Conservation (phyloP, 768 basidiomycete genomes). For the Lyophyllum atratum region DNA sequence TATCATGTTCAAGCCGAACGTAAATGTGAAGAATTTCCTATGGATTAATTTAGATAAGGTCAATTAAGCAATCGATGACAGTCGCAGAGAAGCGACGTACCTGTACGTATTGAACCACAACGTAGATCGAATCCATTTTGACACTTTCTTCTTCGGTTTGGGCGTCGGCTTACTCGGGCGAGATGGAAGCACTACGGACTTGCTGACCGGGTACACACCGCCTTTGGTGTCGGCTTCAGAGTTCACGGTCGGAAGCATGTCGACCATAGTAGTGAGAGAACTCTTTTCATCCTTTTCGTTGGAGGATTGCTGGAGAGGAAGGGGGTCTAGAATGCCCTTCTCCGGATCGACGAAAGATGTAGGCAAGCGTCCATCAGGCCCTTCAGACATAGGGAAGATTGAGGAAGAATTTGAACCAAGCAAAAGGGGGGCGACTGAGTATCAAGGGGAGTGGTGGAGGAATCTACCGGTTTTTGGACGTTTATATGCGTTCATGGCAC, state of each 20-base stretch:
- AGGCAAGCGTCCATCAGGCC: constrained; percentile 37
- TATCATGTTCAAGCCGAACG: constrained; percentile 62
- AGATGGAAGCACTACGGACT: constrained; percentile 31
- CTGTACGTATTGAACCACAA: constrained; percentile 77
- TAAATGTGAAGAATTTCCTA: constrained; percentile 71
- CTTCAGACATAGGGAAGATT: constrained; percentile 42
- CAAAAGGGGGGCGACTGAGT: constrained; percentile 17
- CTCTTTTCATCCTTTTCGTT: constrained; percentile 39
- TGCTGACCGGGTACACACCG: constrained; percentile 33
- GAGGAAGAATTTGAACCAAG: constrained; percentile 13
- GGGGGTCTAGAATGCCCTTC: constrained; percentile 54
- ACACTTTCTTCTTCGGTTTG: constrained; percentile 46
- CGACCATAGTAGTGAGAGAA: constrained; percentile 16
- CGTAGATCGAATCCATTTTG: constrained; percentile 58
- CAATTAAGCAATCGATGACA: background rate
- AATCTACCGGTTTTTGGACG: background rate
- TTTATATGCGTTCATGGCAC: constrained; percentile 2
- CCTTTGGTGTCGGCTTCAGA: constrained; percentile 44
- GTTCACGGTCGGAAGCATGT: constrained; percentile 20
- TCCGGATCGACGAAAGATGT: constrained; percentile 52
- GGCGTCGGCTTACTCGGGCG: constrained; percentile 28
- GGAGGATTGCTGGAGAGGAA: constrained; percentile 31
- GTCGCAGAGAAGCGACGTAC: constrained; percentile 30
- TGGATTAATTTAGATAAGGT: background rate
- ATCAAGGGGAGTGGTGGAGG: constrained; percentile 21